A percentile compares a stretch with the other conserved stretches of the same genome.
These are phyloP conservation scores for Cystobasidium tubakii DNA, from an alignment of 768 basidiomycete genomes.

Conservation along the genomic window DNA sequence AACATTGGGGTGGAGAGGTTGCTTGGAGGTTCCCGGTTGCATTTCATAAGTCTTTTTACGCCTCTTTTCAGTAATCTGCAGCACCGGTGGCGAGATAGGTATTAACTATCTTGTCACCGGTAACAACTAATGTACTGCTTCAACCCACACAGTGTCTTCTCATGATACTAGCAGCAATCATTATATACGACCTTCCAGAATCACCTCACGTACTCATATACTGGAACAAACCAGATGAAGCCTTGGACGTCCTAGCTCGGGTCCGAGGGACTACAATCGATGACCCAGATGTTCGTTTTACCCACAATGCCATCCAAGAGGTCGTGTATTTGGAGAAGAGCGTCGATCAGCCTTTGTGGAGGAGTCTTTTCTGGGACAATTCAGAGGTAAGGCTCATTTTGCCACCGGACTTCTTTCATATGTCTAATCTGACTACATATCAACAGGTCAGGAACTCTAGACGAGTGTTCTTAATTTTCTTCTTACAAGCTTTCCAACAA, in stretches of 20 bases:
- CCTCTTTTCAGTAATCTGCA: not conserved
- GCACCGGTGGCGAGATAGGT: too few species aligned
- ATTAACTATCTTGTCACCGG: not conserved
- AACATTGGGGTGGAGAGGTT: slow-evolving; percentile 15
- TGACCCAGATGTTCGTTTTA: not conserved
- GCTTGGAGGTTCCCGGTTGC: slow-evolving; percentile 22
- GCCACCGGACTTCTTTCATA: not conserved
- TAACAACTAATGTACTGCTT: not conserved
- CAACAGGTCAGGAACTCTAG: slow-evolving; percentile 13
- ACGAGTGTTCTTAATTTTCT: slow-evolving; percentile 16
- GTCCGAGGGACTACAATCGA: not conserved
- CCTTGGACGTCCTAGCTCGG: not conserved
- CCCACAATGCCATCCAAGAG: not conserved
- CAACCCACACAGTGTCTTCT: slow-evolving; percentile 13
- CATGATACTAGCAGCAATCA: slow-evolving; percentile 3
- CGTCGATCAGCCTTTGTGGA: slow-evolving; percentile 15
- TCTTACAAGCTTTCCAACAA: slow-evolving; percentile 16
- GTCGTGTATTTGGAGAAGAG: slow-evolving; percentile 12
- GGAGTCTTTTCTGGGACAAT: slow-evolving; percentile 15
- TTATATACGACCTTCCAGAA: slow-evolving; percentile 16
- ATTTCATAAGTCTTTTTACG: not conserved
- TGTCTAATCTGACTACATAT: not conserved
- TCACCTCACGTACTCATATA: slow-evolving; percentile 2
- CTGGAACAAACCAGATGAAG: not conserved
- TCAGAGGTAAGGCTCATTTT: not conserved